A percentile compares a stretch with the other conserved stretches of the same genome.
phyloP scores from a whole-genome alignment of 2,329 filamentous ascomycete genomes.

The Penicillium sp. region DNA sequence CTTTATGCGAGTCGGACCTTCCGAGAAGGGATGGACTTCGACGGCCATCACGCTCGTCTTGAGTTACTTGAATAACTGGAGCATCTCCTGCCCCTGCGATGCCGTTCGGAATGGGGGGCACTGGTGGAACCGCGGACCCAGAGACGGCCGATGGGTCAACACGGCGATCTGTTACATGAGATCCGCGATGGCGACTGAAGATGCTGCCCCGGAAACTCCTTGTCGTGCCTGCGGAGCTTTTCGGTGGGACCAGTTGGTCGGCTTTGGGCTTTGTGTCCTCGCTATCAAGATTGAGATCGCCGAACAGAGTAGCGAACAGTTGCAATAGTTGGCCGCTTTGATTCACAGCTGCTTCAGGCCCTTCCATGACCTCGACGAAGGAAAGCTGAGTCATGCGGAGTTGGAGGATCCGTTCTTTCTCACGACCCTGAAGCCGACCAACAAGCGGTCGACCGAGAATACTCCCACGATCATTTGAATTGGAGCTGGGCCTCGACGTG shows the following conservation, averaged over 20 bases:
- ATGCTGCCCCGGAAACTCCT: conserved; percentile 69
- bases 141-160: conserved; percentile 34
- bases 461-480: conserved; percentile 17
- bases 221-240: conserved; percentile 64
- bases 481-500: conserved; percentile 22
- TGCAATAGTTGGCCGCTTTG: conserved; percentile 77
- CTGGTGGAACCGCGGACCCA: conserved; percentile 15
- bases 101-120: conserved; percentile 21
- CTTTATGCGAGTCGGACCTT: conserved; percentile 29
- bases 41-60: conserved; percentile 44
- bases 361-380: conserved; percentile 75
- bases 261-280: conserved; percentile 25
- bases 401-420: conserved; percentile 84
- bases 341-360: conserved; percentile 79
- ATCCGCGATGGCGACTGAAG: conserved; percentile 58
- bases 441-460: conserved; percentile 49
- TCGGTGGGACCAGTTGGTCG: conserved; percentile 52
- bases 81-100: conserved; percentile 34
- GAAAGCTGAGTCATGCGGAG: conserved; percentile 92
- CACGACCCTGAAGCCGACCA: conserved; percentile 73
- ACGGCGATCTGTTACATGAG: conserved; percentile 41
- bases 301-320: conserved; percentile 76
- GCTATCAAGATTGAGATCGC: conserved; percentile 47
- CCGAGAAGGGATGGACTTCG: conserved; percentile 26
- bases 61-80: conserved; percentile 72